Evolutionary conservation across 805 yeast species (phyloP), one percentile per base, ranked within the genome.

Genomic region (Barnettozyma populi): DNA sequence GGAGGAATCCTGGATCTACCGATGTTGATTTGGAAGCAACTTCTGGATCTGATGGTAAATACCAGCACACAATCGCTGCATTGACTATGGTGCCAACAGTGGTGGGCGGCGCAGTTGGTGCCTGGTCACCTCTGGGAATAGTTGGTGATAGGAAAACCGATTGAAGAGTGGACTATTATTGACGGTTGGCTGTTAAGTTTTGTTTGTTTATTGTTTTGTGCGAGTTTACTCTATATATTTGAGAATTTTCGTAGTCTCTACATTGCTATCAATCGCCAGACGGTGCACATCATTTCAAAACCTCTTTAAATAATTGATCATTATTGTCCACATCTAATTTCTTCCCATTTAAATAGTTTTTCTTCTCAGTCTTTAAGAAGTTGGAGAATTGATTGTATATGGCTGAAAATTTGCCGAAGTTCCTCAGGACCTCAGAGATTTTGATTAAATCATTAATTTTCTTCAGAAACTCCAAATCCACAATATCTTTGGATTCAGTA

Each of bases 71-170:
- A 25, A 59, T 73, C 19, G 68, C 72, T 20, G 76, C 76, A 2
- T 56, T 73, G 46, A 68, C 76, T 1, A 72, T 77, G 75, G 78
- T 77, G 5, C 82, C 82, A 1, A 71, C 78, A 16, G 68, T 75
- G 46, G 79, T 77, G 10, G 79, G 80, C 25, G 82, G 82, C 34
- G 81, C 82, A 5, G 72, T 77, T 39, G 81, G 79, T 14, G 82
- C 82, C 6, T 73, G 77, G 76, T 64, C 69, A 8, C 63, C 66
- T 16, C 40, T 53, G 29, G 47, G 39, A 4, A 7, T 32, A 10
- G 9, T 35, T 5, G 37, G 32, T 7, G 32, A 29, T 29, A 29
- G 32, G 13, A 29, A 11, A 29, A 39, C 23, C 25, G 42, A 39
- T 18, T 35, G 11, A 35, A 10, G 37, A 10, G 18, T 35, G 37